These are phyloP conservation scores for Physaria fendleri DNA, from an alignment of 345 rosid genomes.

Conservation along the genomic window DNA sequence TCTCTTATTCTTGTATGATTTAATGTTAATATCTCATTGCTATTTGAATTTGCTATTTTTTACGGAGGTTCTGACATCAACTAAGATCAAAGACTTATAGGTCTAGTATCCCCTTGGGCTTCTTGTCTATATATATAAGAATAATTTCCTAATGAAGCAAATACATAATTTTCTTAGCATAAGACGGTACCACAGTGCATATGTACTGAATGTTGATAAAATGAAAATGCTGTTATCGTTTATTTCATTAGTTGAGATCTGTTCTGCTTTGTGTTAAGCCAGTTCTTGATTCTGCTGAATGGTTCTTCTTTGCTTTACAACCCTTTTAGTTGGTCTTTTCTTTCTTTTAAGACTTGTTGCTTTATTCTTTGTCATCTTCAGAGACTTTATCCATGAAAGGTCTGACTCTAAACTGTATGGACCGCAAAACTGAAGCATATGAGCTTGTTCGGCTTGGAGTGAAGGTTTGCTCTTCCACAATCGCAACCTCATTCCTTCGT, in stretches of 20 bases:
- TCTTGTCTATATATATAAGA: neutral
- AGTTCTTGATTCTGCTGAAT: constrained; percentile 1
- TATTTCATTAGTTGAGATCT: neutral
- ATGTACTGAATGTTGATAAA: neutral
- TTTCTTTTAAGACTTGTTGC: neutral
- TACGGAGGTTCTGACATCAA: neutral
- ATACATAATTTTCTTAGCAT: neutral
- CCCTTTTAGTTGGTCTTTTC: neutral
- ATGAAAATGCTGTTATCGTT: neutral
- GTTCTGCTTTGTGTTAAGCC: neutral
- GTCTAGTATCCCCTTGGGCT: neutral
- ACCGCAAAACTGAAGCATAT: constrained; percentile 95
- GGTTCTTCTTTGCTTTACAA: neutral
- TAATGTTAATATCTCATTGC: neutral
- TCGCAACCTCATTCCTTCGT: neutral
- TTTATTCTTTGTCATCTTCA: constrained; percentile 29
- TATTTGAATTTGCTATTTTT: neutral
- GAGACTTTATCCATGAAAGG: constrained; percentile 99
- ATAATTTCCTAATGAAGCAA: neutral
- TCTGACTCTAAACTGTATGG: constrained; percentile 95
- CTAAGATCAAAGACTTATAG: neutral
- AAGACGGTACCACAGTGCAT: neutral
- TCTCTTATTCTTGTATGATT: neutral
- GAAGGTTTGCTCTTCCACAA: constrained; percentile 50
- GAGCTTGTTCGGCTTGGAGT: constrained; percentile 93